Evolutionary conservation across 345 rosid species (phyloP), one percentile per base, ranked within the genome.

Genomic region (Eucalyptus sideroxylon): DNA sequence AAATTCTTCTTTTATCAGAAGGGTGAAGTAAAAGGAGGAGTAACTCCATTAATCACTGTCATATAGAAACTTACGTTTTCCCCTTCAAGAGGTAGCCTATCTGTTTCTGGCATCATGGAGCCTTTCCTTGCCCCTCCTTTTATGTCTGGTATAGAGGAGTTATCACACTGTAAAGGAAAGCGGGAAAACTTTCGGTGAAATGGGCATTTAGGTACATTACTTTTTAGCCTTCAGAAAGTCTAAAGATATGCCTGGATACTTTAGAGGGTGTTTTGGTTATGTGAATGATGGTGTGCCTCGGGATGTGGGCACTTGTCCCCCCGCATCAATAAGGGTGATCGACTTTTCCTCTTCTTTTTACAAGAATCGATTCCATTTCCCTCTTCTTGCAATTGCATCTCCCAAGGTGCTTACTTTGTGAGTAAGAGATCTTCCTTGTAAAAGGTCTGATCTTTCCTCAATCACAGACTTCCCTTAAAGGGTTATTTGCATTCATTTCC

Each of bases 341-440:
- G 16, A 40, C 85, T 77, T 77, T 77, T 21, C 90, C 93, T 55
- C 91, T 86, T 26, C 89, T 88, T 82, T 89, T 1, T 27, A 11
- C 24, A n/a, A 59, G 93, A 91, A 90, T 89, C 81, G 87, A 91
- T 93, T 92, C 93, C 88, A 40, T 50, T 45, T 85, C 40, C 34
- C 86, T 56, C 87, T 91, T 87, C 77, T 77, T 6, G 85, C 85
- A 77, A 77, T 77, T 21, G 85, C 85, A 19, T 77, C 85, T 77
- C 30, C 24, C 85, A 40, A 40, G 85, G 47, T 77, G 85, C 85
- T 77, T 77, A 40, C 85, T 77, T 77, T 77, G 47, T 77, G 83
- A 23, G 11, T 77, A 40, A 40, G 85, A 77, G 85, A 40, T 77
- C 85, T 37, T 72, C 45, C 21, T 72, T 34, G 40, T 26, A 37